Percentiles rank a stretch among this genome's conserved stretches.
Conservation (phyloP, 371 early-diverging fungal genomes). For the Mortierella sp. region DNA sequence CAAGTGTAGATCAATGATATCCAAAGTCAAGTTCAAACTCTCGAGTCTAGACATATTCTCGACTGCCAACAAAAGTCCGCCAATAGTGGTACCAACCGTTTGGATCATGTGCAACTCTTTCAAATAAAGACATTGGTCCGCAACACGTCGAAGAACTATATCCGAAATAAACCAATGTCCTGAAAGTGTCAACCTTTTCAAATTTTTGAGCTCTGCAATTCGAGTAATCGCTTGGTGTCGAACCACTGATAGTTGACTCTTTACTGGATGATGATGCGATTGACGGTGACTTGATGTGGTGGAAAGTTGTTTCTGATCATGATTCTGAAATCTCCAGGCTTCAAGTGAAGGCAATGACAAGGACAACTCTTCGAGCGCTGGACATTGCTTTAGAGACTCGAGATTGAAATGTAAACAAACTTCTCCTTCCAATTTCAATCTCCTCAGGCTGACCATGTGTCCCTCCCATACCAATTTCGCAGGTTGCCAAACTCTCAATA, state of each 20-base stretch:
- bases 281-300: background rate
- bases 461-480: constrained; percentile 27
- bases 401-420: constrained; percentile 41
- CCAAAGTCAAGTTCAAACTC: constrained; percentile 17
- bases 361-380: constrained; percentile 30
- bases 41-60: constrained; percentile 39
- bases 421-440: constrained; percentile 34
- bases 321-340: background rate
- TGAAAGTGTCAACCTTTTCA: constrained; percentile 13
- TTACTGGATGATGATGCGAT: constrained; percentile 15
- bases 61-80: constrained; percentile 43
- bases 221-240: constrained; percentile 29
- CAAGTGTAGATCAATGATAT: constrained; percentile 33
- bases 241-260: constrained; percentile 18
- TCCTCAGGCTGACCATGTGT: constrained; percentile 19
- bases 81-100: constrained; percentile 31
- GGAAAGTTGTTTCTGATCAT: background rate
- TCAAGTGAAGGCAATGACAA: constrained; percentile 8
- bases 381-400: constrained; percentile 34
- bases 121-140: constrained; percentile 29
- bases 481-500: constrained; percentile 38
- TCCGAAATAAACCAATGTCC: constrained; percentile 45
- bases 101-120: constrained; percentile 26
- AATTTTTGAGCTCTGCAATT: constrained; percentile 15
- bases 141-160: constrained; percentile 26